phyloP scores from a whole-genome alignment of 495 filamentous ascomycete genomes.

The Penicillium lividum region DNA sequence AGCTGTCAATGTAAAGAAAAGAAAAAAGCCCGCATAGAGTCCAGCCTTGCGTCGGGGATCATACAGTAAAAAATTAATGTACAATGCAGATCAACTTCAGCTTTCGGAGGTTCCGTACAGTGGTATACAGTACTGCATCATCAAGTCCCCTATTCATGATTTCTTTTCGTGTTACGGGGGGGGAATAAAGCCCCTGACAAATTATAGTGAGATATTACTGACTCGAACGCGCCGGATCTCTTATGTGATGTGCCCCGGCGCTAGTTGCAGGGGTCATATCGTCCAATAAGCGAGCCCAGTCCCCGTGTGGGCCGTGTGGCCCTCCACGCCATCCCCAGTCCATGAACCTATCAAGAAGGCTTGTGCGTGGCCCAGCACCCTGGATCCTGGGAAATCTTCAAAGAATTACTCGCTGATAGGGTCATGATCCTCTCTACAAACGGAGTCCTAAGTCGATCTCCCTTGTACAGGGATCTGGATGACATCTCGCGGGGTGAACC shows the following conservation, averaged over 20 bases:
- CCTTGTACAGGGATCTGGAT: conserved; percentile 9
- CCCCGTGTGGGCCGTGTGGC: neutral
- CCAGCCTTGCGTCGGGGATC: conserved; percentile 22
- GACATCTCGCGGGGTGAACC: conserved; percentile 10
- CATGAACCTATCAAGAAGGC: conserved; percentile 27
- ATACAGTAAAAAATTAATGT: conserved; percentile 1
- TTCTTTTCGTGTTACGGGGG: neutral
- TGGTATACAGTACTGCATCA: conserved; percentile 5
- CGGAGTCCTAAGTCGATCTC: conserved; percentile 20
- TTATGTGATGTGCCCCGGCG: conserved; percentile 22
- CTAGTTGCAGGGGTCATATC: conserved; percentile 23
- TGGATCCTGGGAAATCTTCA: conserved; percentile 26
- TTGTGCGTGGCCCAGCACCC: conserved; percentile 32
- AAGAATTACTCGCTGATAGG: conserved; percentile 25
- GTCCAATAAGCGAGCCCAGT: conserved; percentile 20
- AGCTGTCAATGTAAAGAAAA: neutral
- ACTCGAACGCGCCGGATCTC: conserved; percentile 31
- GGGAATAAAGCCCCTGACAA: neutral
- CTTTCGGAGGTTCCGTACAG: conserved; percentile 19
- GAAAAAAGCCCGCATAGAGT: conserved; percentile 13
- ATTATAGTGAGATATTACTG: neutral
- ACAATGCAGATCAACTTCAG: conserved; percentile 22
- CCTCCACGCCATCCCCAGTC: conserved; percentile 3
- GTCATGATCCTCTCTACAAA: neutral
- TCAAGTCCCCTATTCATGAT: neutral